Base-by-base conservation (phyloP, 2,329 filamentous ascomycete species). In the Penicillium sp. region DNA sequence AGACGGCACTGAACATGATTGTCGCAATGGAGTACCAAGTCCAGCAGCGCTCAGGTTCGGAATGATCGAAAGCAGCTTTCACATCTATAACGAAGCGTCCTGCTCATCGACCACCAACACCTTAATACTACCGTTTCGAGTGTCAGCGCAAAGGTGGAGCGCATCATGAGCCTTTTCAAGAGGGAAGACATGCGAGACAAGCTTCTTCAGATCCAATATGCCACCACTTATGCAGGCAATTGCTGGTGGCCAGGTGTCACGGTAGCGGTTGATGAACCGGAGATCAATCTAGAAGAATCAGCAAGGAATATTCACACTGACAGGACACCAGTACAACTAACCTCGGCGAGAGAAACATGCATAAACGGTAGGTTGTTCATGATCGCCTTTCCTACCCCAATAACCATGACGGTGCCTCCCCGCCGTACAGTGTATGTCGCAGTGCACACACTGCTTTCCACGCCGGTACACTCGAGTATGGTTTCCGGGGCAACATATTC, bases 261-360 rank as follows among this genome's bases (percentile, higher is more conserved):
- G 79, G 68, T 89, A 90, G 8, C 87, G 79, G 70, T 90, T 89
- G 68, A 89, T 89, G 73, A 90, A 90, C 38, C 82, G 83, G 27
- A 90, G 76, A 63, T 89, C 80, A 61, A 89, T 88, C 83, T 86
- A 61, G n/a, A 19, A 12, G 38, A 44, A 35, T 60, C 39, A 55
- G 49, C 15, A 31, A 8, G 29, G 25, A n/a, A 17, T 29, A 21
- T 4, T 3, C 7, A 39, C 2, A 25, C 3, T 1, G n/a, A 4
- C 17, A 15, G 4, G 12, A 19, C 19, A 13, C 5, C 21, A 50
- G 3, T 6, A 8, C 13, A 58, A 59, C 64, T 55, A 58, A 73
- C 73, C 67, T 87, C 85, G 4, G 83, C 82, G 38, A 87, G 69
- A 4, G 83, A 86, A 21, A 88, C 66, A 67, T 88, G 84, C 86